Evolutionary conservation across 495 filamentous ascomycete genomes (phyloP).

Genomic region (Daldinia caldariorum): DNA sequence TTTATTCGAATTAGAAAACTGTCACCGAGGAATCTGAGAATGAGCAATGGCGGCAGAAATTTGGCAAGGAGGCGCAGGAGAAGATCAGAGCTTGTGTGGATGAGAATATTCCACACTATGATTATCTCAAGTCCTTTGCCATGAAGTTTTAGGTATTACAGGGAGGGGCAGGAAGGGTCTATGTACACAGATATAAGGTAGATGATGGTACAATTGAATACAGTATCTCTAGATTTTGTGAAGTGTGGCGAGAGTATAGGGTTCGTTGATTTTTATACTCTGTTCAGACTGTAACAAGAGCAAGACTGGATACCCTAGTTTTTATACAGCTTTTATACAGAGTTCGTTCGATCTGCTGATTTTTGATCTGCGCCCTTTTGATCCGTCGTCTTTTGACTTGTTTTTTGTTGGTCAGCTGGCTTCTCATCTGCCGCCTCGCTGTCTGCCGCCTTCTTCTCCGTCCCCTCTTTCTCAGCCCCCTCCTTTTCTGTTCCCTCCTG

Average conservation of each 20-base stretch:
- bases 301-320: not conserved
- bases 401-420: not conserved
- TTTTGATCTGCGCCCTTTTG: not conserved
- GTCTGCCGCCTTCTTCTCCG: no score
- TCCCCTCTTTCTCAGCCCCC: no score
- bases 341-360: not conserved
- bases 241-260: conserved; percentile 16
- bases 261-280: conserved; percentile 25
- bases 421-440: no score
- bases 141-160: conserved; percentile 60
- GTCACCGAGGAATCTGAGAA: conserved; percentile 70
- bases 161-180: conserved; percentile 8
- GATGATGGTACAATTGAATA: conserved; percentile 40
- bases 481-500: not conserved
- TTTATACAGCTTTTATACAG: conserved; percentile 4
- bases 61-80: conserved; percentile 77
- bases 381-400: not conserved
- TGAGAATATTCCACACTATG: conserved; percentile 83
- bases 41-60: conserved; percentile 82
- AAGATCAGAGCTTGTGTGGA: conserved; percentile 80
- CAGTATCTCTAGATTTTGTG: conserved; percentile 18
- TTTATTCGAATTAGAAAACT: conserved; percentile 45
- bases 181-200: conserved; percentile 30
- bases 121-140: conserved; percentile 91
- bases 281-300: conserved; percentile 12